Percentiles rank a stretch among this genome's conserved stretches.
phyloP scores from a whole-genome alignment of 805 yeast genomes.

The Zygotorulaspora sp. region DNA sequence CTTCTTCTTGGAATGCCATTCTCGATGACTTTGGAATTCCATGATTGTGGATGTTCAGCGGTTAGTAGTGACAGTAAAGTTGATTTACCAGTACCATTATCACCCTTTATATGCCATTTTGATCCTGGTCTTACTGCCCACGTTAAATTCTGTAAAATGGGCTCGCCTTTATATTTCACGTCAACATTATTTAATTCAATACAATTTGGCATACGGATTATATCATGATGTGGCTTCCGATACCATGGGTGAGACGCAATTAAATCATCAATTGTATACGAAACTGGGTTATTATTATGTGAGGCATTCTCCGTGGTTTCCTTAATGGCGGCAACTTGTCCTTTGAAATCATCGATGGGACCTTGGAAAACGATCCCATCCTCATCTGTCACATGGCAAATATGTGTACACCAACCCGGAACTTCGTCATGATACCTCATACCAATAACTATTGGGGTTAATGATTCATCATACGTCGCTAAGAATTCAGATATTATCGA shows the following conservation, averaged over 20 bases:
- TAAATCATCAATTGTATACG: constrained; percentile 20
- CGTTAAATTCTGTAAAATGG: constrained; percentile 52
- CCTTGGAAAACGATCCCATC: constrained; percentile 54
- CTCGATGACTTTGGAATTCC: constrained; percentile 70
- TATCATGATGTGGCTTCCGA: constrained; percentile 11
- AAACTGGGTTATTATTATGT: neutral
- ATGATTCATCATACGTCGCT: constrained; percentile 13
- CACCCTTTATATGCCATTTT: constrained; percentile 85
- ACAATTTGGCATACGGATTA: constrained; percentile 22
- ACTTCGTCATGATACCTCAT: constrained; percentile 67
- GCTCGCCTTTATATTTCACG: constrained; percentile 59
- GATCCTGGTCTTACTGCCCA: constrained; percentile 71
- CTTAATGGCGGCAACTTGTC: constrained; percentile 23
- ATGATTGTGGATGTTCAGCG: constrained; percentile 95
- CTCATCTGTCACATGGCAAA: constrained; percentile 54
- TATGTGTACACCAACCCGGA: constrained; percentile 76
- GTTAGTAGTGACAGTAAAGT: constrained; percentile 79
- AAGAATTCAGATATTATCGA: constrained; percentile 46
- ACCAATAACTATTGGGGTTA: constrained; percentile 60
- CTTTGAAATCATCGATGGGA: constrained; percentile 26
- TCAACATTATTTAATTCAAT: constrained; percentile 59
- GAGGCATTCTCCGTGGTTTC: constrained; percentile 11
- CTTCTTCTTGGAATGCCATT: constrained; percentile 60
- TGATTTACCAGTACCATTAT: constrained; percentile 91
- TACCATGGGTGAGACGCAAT: constrained; percentile 25